A percentile compares a stretch with the other conserved stretches of the same genome.
These are phyloP conservation scores for Hamigera avellanea DNA, from an alignment of 495 filamentous ascomycete genomes.

Conservation along the genomic window DNA sequence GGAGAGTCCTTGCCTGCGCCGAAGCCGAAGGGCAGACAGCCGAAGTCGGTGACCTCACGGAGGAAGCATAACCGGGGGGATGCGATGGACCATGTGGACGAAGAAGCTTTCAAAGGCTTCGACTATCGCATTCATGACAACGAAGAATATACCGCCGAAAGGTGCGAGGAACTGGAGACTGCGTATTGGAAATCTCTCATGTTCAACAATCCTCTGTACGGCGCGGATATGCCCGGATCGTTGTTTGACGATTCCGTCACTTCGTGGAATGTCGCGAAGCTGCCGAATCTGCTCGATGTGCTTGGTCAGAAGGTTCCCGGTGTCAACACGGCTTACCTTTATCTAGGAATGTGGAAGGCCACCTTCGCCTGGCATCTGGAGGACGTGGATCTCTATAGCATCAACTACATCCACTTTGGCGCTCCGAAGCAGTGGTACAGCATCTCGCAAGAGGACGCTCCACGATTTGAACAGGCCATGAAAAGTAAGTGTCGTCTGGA, in stretches of 20 bases:
- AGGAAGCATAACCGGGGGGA: conserved; percentile 73
- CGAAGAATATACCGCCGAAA: conserved; percentile 73
- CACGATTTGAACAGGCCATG: conserved; percentile 90
- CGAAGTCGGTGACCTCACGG: conserved; percentile 52
- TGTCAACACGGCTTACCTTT: conserved; percentile 97
- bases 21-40: conserved; percentile 41
- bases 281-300: conserved; percentile 88
- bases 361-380: conserved; percentile 99
- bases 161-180: conserved; percentile 87
- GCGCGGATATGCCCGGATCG: conserved; percentile 91
- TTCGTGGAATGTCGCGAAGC: conserved; percentile 86
- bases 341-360: conserved; percentile 98
- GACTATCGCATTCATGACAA: conserved; percentile 77
- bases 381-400: conserved; percentile 97
- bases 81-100: conserved; percentile 58
- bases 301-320: conserved; percentile 91
- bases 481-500: conserved; percentile 41
- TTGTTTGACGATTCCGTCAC: conserved; percentile 85
- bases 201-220: conserved; percentile 88
- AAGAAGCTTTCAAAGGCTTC: conserved; percentile 76
- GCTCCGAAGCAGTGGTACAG: conserved; percentile 99
- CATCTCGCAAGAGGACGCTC: conserved; percentile 93
- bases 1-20: conserved; percentile 35
- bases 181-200: conserved; percentile 94
- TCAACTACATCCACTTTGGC: conserved; percentile 98